These are phyloP conservation scores for Penicillium psychrosexuale DNA, from an alignment of 2,329 filamentous ascomycete species.

Conservation along the genomic window DNA sequence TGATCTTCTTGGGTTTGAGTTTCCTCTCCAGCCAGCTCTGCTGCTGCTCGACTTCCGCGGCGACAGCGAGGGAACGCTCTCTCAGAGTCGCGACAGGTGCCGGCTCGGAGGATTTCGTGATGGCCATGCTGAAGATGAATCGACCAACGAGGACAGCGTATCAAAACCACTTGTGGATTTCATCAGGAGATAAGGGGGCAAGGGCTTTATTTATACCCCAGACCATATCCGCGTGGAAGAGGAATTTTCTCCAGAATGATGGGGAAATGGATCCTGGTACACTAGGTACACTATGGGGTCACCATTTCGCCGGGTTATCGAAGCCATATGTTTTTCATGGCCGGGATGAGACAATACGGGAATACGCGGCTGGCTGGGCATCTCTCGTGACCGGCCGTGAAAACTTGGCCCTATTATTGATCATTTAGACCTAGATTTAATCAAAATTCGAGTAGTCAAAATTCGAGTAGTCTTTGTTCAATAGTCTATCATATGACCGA, in stretches of 20 bases:
- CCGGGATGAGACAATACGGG: not conserved
- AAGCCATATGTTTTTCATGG: not conserved
- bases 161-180: not conserved
- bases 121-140: not conserved
- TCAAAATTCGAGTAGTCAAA: not conserved
- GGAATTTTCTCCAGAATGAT: constrained; percentile 12
- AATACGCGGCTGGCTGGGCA: not conserved
- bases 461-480: not conserved
- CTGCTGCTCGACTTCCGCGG: constrained; percentile 22
- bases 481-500: not conserved
- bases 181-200: not conserved
- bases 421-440: not conserved
- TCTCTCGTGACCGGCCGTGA: not conserved
- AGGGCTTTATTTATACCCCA: constrained; percentile 19
- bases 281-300: not conserved
- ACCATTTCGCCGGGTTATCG: not conserved
- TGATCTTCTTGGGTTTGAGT: constrained; percentile 39
- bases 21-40: constrained; percentile 34
- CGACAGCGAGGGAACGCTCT: constrained; percentile 24
- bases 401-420: not conserved
- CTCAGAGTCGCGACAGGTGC: constrained; percentile 19
- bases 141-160: not conserved
- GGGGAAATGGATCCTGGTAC: not conserved
- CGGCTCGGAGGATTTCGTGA: not conserved
- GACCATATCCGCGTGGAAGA: constrained; percentile 12